Base-by-base conservation (phyloP, 2,329 filamentous ascomycete species). In the Colletotrichum simmondsii region DNA sequence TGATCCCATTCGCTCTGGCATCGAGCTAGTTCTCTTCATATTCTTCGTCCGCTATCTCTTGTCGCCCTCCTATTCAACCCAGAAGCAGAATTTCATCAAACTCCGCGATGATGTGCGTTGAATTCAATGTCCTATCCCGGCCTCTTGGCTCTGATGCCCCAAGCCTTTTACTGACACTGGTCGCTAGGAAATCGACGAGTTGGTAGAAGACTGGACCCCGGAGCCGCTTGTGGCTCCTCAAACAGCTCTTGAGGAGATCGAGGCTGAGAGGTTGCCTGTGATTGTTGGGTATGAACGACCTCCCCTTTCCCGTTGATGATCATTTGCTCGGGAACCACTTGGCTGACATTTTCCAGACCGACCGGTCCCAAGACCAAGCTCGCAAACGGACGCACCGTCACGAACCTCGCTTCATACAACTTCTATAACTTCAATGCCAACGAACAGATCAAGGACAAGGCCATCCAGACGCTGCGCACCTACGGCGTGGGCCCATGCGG, bases 401-500 rank as follows among this genome's bases (percentile, higher is more conserved):
- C 90, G 70, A 99, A 99, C 81, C 92, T 99, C 75, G 96, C 95
- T 49, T 97, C 94, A 2, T 97, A 95, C 85, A 99, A 99, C 83
- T 98, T 97, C 83, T 98, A 97, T 87, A 98, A 99, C 85, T 95
- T 99, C 83, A 94, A 97, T 75, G 91, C 91, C 65, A 98, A 98
- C 81, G 96, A 98, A 74, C 90, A 92, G 46, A 92, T 99, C 78
- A 98, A 97, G 80, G 95, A 98, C 77, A 97, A 98, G 82, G 97
- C 96, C 1, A 95, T 99, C 75, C 93, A 96, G 82, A 97, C 95
- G 0, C 89, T 99, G 52, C 94, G 96, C 73, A 97, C 94, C 24
- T 99, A 99, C 78, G 97, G 97, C 69, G 97, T 99, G 53, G 97
- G 97, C 10, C 96, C 97, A 70, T 99, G 97, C 81, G 97, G 97